phyloP scores from a whole-genome alignment of 164 flowering plant genomes.

The Magnolia changhungtana region DNA sequence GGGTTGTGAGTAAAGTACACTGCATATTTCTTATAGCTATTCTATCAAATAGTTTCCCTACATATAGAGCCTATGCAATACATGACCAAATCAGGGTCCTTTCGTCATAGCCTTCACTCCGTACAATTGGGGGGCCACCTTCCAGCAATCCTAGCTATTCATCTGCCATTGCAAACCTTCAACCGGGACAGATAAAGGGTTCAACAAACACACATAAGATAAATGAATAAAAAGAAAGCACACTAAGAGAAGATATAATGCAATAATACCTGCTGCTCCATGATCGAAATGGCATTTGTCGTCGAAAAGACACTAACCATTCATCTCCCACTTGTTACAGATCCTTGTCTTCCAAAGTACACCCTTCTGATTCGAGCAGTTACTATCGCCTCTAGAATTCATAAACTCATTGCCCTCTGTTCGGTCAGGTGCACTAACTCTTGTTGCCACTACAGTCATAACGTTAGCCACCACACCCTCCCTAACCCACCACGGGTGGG shows the following conservation, averaged over 20 bases:
- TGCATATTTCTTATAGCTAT: too few species aligned
- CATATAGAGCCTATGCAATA: too few species aligned
- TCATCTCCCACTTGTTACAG: slow-evolving; percentile 65
- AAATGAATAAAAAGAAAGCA: background rate
- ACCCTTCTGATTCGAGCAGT: slow-evolving; percentile 33
- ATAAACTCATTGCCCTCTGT: slow-evolving; percentile 22
- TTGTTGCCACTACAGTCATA: slow-evolving; percentile 25
- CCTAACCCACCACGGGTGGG: slow-evolving; percentile 25
- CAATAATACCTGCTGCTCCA: slow-evolving; percentile 64
- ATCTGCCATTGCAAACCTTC: too few species aligned
- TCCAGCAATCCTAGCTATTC: too few species aligned
- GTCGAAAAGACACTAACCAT: slow-evolving; percentile 66
- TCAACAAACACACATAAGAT: background rate
- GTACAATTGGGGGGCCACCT: too few species aligned
- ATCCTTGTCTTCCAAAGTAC: slow-evolving; percentile 72
- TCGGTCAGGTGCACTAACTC: slow-evolving; percentile 28
- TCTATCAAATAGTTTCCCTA: too few species aligned
- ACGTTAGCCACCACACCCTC: slow-evolving; percentile 66
- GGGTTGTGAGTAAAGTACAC: too few species aligned
- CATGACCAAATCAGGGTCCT: too few species aligned
- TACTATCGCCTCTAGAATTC: slow-evolving; percentile 27
- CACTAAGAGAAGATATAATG: background rate
- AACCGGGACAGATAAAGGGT: too few species aligned
- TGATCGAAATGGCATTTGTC: slow-evolving; percentile 91
- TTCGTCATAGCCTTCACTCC: too few species aligned